These are phyloP conservation scores for Amanita rubescens DNA, from an alignment of 768 basidiomycete species.

Conservation along the genomic window DNA sequence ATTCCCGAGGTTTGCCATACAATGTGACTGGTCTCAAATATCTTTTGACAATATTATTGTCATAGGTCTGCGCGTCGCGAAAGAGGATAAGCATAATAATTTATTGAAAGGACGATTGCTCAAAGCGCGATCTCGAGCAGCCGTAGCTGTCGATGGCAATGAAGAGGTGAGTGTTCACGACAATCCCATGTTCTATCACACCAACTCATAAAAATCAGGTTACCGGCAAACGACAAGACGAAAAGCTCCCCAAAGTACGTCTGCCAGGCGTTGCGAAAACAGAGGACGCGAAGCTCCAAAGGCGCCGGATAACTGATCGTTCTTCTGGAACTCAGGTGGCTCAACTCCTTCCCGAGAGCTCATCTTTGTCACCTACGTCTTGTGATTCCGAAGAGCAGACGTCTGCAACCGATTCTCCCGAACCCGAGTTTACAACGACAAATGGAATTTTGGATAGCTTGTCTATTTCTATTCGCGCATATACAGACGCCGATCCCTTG, in stretches of 20 bases:
- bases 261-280: background rate
- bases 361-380: background rate
- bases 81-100: conserved; percentile 56
- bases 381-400: background rate
- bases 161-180: background rate
- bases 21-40: conserved; percentile 8
- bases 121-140: conserved; percentile 20
- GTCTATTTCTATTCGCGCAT: conserved; percentile 1
- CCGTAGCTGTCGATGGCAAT: background rate
- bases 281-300: background rate
- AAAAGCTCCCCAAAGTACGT: background rate
- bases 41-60: background rate
- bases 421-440: background rate
- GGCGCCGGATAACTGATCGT: background rate
- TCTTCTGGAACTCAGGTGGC: background rate
- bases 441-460: background rate
- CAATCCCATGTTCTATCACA: background rate
- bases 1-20: conserved; percentile 37
- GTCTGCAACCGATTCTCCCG: conserved; percentile 1
- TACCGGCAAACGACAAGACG: background rate
- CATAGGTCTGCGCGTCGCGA: conserved; percentile 50
- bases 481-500: background rate
- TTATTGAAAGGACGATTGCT: conserved; percentile 35
- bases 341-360: background rate
- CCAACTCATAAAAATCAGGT: background rate